Base-by-base conservation (phyloP, 495 filamentous ascomycete genomes). In the Schizothecium vesticola region DNA sequence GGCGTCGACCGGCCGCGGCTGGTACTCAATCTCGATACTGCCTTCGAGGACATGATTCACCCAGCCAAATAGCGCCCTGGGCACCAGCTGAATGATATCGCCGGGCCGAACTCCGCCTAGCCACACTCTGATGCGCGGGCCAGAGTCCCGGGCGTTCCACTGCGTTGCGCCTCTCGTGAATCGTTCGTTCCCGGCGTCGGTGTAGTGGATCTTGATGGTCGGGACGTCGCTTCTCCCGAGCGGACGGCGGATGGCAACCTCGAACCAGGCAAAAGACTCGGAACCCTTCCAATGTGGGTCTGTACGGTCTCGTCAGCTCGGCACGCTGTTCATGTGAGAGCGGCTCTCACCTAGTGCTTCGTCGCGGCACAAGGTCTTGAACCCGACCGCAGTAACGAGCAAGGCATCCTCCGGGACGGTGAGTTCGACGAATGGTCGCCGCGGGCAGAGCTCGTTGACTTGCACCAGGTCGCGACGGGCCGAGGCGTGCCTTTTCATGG, bases 11-110 rank as follows among this genome's bases (percentile, higher is more conserved):
- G 7, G 26, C 26, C 8, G 21, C 36, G 3, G 4, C 65, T 55
- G 65, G 59, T 67, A 67, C n/a, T 67, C 57, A 22, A 67, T 67
- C 65, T 61, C 36, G 33, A 67, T 67, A 21, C 43, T 59, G n/a
- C 28, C 65, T 13, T 57, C 4, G 22, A 24, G 65, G 33, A 67
- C 26, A 31, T 61, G 61, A 26, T 67, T 67, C 2, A 61, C 58
- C 65, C 65, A 67, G 21, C 56, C 28, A 23, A 22, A 67, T 1
- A 24, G 12, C 24, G 65, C 65, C 31, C 29, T 67, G 3, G 65
- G 65, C 4, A 67, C 55, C 12, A 67, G 3, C 36, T 67, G 65
- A 33, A 67, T 67, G 28, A 56, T 28, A 26, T 67, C 65, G 58
- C 65, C 65, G 28, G 65, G 65, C 21, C 58, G 65, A 19, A 67